Percentiles rank a stretch among this genome's conserved stretches.
Evolutionary conservation across 2,329 filamentous ascomycete genomes (phyloP).

Genomic region (Sporothrix schenckii): DNA sequence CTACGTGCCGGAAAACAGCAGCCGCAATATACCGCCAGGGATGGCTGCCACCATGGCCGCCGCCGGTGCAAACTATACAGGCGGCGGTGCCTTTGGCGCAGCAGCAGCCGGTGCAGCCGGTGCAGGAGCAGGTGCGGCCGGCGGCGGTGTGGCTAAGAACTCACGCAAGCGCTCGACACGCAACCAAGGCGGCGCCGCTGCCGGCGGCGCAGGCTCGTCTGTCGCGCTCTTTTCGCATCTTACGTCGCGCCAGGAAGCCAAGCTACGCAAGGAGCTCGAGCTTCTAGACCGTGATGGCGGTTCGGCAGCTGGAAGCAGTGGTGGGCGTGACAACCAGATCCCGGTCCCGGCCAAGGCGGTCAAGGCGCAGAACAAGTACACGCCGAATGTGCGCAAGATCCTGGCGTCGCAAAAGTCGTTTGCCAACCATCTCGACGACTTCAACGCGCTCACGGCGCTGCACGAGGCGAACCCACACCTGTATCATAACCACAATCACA

Average conservation of each 20-base stretch:
- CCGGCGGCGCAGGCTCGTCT: slow-evolving; percentile 2
- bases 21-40: slow-evolving; percentile 38
- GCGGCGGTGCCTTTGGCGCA: slow-evolving; percentile 48
- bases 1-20: slow-evolving; percentile 73
- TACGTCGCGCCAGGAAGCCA: slow-evolving; percentile 79
- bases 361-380: slow-evolving; percentile 59
- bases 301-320: slow-evolving; percentile 30
- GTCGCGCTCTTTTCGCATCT: slow-evolving; percentile 54
- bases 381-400: slow-evolving; percentile 73
- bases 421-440: slow-evolving; percentile 79
- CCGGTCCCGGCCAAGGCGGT: slow-evolving; percentile 62
- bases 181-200: slow-evolving; percentile 49
- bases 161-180: slow-evolving; percentile 68
- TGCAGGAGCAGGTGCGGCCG: slow-evolving; percentile 45
- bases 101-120: slow-evolving; percentile 46
- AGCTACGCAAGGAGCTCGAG: slow-evolving; percentile 77
- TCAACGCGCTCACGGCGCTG: slow-evolving; percentile 64
- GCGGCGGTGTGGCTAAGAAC: slow-evolving; percentile 45
- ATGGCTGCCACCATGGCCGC: slow-evolving; percentile 55
- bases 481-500: slow-evolving; percentile 36
- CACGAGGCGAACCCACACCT: slow-evolving; percentile 44
- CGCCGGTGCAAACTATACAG: slow-evolving; percentile 58
- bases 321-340: slow-evolving; percentile 66
- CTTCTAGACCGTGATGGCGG: slow-evolving; percentile 81
- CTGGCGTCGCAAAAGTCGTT: slow-evolving; percentile 81